Evolutionary conservation across 2,329 filamentous ascomycete genomes (phyloP).

Genomic region (Niveomyces coronatus): DNA sequence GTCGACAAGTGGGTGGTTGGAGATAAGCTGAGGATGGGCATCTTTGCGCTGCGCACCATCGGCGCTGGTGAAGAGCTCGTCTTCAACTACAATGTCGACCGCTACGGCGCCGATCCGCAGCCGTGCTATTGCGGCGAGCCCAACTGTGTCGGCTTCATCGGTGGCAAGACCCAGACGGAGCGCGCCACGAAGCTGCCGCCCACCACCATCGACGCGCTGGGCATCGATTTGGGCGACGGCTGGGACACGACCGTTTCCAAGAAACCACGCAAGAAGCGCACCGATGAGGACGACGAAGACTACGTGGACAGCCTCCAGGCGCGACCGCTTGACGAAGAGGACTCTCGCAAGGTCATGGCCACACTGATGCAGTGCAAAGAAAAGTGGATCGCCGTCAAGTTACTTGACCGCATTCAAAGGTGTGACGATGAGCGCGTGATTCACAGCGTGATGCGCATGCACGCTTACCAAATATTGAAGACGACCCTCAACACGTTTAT

Average conservation of each 20-base stretch:
- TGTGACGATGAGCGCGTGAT: slow-evolving; percentile 80
- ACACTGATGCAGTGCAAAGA: slow-evolving; percentile 96
- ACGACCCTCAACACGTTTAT: slow-evolving; percentile 75
- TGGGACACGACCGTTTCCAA: slow-evolving; percentile 89
- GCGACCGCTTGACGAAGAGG: slow-evolving; percentile 67
- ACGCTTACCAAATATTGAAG: slow-evolving; percentile 92
- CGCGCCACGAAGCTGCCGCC: slow-evolving; percentile 84
- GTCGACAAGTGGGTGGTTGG: slow-evolving; percentile 99
- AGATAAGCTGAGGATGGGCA: slow-evolving; percentile 96
- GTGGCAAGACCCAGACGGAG: slow-evolving; percentile 95
- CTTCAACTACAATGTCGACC: slow-evolving; percentile 99
- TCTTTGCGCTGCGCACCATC: slow-evolving; percentile 82
- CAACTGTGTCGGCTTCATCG: slow-evolving; percentile 94
- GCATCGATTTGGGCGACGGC: slow-evolving; percentile 83
- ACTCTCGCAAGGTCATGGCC: slow-evolving; percentile 90
- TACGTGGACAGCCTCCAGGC: slow-evolving; percentile 85
- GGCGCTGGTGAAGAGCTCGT: slow-evolving; percentile 87
- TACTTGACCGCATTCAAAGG: slow-evolving; percentile 77
- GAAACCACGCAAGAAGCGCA: slow-evolving; percentile 87
- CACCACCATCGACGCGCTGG: slow-evolving; percentile 86
- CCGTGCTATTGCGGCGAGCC: slow-evolving; percentile 92
- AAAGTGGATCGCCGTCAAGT: slow-evolving; percentile 97
- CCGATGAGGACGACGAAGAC: slow-evolving; percentile 84
- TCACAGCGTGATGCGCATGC: slow-evolving; percentile 86
- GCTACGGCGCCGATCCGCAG: slow-evolving; percentile 93